Evolutionary conservation across 1,284 basidiomycete species (phyloP).

Genomic region (Heterobasidion irregulare): DNA sequence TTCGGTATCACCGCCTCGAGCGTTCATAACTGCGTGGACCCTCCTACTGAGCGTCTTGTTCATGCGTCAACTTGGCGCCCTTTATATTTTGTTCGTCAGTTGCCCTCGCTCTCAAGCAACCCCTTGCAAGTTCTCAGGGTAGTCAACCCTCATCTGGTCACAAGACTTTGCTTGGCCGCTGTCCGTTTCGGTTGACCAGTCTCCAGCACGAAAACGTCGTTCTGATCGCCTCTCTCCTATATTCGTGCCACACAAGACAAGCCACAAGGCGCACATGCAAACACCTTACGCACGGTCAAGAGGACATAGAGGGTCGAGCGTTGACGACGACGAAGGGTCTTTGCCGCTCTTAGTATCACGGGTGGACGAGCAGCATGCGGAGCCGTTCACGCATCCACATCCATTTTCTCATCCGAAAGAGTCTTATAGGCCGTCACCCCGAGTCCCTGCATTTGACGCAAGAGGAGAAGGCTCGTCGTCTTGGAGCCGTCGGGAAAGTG

Average conservation of each 20-base stretch:
- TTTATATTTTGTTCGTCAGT: too few species aligned
- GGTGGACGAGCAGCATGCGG: slow-evolving; percentile 34
- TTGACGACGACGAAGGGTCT: slow-evolving; percentile 34
- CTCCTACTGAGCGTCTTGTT: not conserved
- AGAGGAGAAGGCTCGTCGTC: slow-evolving; percentile 36
- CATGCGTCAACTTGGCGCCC: not conserved
- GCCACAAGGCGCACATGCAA: not conserved
- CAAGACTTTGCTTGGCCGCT: too few species aligned
- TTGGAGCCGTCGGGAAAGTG: slow-evolving; percentile 37
- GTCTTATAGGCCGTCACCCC: slow-evolving; percentile 36
- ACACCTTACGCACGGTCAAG: not conserved
- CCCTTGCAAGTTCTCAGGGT: not conserved
- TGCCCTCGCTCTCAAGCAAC: too few species aligned
- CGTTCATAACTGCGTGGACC: not conserved
- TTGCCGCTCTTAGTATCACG: slow-evolving; percentile 37
- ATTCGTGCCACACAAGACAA: not conserved
- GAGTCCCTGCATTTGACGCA: slow-evolving; percentile 32
- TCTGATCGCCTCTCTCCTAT: not conserved
- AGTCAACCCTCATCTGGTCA: not conserved
- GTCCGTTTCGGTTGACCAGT: too few species aligned
- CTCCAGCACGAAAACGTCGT: not conserved
- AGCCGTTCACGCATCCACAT: slow-evolving; percentile 39
- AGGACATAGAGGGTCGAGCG: slow-evolving; percentile 26
- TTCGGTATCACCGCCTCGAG: not conserved
- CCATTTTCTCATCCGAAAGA: slow-evolving; percentile 31